Conservation (phyloP, 305 asterid genomes). For the Lippia alba region DNA sequence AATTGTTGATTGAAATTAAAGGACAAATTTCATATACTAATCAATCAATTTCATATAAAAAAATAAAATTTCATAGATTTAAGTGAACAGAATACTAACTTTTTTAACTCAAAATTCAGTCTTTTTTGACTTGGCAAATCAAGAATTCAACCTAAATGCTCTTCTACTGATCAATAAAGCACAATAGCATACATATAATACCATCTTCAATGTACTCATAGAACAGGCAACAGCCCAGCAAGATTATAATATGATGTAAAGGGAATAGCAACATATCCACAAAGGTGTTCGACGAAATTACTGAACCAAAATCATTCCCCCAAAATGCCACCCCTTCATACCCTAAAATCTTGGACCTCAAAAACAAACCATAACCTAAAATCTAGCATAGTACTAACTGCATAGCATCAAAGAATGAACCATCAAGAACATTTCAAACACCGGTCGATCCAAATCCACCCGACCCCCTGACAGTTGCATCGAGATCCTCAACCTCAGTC, state of each 20-base stretch:
- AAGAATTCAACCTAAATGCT: no score
- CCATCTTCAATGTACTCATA: no score
- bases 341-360: neutral
- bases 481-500: constrained; percentile 67
- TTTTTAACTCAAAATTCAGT: no score
- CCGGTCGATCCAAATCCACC: constrained; percentile 88
- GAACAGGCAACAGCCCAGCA: neutral
- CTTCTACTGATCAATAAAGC: no score
- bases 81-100: no score
- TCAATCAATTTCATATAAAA: no score
- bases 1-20: no score
- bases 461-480: constrained; percentile 60
- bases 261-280: neutral
- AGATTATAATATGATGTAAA: neutral
- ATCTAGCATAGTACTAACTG: neutral
- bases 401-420: neutral
- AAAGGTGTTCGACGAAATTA: constrained; percentile 2
- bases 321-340: constrained; percentile 1
- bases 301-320: neutral
- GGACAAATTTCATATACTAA: no score
- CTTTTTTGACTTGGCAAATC: no score
- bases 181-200: no score
- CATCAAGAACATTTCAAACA: constrained; percentile 33
- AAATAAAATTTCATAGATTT: no score
- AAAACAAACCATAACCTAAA: neutral